phyloP scores from a whole-genome alignment of 441 rosid genomes.

The Breynia disticha region DNA sequence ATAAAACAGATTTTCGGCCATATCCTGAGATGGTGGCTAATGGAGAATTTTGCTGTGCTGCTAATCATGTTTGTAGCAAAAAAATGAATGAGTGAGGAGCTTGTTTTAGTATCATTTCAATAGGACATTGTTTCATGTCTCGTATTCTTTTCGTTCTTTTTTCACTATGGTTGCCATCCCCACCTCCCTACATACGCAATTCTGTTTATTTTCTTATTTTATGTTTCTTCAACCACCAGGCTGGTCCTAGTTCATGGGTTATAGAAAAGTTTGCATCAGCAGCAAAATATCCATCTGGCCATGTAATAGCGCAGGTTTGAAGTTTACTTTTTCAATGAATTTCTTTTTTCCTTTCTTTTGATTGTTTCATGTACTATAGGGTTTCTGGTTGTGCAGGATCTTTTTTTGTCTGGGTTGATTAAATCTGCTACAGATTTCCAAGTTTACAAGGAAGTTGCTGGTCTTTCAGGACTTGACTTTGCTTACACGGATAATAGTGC shows the following conservation, averaged over 20 bases:
- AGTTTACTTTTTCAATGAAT: background rate
- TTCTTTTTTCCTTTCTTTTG: background rate
- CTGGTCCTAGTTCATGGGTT: slow-evolving; percentile 92
- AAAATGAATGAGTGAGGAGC: background rate
- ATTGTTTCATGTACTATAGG: slow-evolving; percentile 18
- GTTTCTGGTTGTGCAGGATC: slow-evolving; percentile 56
- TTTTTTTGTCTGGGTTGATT: slow-evolving; percentile 64
- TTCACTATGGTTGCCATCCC: slow-evolving; percentile 1
- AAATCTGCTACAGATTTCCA: slow-evolving; percentile 91
- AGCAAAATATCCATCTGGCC: slow-evolving; percentile 86
- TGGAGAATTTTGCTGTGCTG: background rate
- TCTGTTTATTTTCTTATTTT: slow-evolving; percentile 3
- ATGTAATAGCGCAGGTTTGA: slow-evolving; percentile 64
- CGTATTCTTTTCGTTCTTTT: background rate
- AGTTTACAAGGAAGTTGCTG: slow-evolving; percentile 81
- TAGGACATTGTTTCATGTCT: background rate
- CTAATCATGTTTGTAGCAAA: background rate
- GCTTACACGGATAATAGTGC: slow-evolving; percentile 76
- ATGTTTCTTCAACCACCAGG: slow-evolving; percentile 31
- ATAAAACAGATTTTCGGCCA: no score
- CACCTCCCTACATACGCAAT: background rate
- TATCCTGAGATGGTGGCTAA: background rate
- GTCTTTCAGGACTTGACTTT: slow-evolving; percentile 98
- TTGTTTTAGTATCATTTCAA: background rate
- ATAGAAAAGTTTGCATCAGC: slow-evolving; percentile 70